These are phyloP conservation scores for Gastrolobium villosum DNA, from an alignment of 306 rosid genomes.

Conservation along the genomic window DNA sequence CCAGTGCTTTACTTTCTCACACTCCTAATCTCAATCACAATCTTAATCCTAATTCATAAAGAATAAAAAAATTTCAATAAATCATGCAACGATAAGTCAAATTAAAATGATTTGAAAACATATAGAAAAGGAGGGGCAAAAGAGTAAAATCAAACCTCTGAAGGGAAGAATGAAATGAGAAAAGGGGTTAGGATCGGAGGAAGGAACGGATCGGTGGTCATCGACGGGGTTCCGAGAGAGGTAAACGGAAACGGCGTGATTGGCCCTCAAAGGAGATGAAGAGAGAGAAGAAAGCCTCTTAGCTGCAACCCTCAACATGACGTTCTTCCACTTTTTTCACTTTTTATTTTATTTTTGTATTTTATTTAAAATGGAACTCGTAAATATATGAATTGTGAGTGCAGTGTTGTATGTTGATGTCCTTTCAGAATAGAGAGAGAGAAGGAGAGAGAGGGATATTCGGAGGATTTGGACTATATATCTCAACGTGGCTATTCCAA, in stretches of 20 bases:
- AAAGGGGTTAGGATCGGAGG: background rate
- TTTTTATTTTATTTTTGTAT: background rate
- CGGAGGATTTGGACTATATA: background rate
- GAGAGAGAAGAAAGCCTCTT: conserved; percentile 53
- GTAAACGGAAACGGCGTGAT: conserved; percentile 39
- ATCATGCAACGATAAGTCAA: too few relatives aligned
- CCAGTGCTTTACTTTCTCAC: background rate
- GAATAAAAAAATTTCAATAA: too few relatives aligned
- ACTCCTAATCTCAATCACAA: too few relatives aligned
- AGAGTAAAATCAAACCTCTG: conserved; percentile 43
- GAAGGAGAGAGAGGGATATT: background rate
- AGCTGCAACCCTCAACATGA: conserved; percentile 54
- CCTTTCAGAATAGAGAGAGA: background rate
- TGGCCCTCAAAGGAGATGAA: conserved; percentile 43
- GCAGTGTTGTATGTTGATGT: background rate
- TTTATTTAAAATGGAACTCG: background rate
- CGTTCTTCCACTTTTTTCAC: background rate
- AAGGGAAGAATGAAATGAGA: conserved; percentile 30
- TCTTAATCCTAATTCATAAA: too few relatives aligned
- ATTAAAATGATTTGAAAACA: too few relatives aligned
- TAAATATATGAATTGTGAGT: too few relatives aligned
- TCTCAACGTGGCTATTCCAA: too few relatives aligned
- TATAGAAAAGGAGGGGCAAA: background rate
- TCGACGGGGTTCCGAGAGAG: conserved; percentile 39
- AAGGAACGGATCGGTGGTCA: conserved; percentile 36